Evolutionary conservation across 306 rosid species (phyloP), one percentile per base, ranked within the genome.

Genomic region (Rosa multiflora): DNA sequence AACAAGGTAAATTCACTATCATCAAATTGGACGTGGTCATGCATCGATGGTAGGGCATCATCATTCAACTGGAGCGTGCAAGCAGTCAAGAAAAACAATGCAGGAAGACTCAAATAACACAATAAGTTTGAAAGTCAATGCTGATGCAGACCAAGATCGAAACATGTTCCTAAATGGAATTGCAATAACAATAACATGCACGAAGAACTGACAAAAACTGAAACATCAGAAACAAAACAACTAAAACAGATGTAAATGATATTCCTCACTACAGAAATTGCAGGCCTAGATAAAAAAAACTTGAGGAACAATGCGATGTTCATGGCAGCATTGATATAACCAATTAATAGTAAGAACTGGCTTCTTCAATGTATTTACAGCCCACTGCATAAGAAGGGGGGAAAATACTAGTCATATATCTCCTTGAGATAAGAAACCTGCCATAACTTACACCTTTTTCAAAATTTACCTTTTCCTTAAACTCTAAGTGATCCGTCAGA

Each of bases 281-380:
- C 53, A 13, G 40, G 62, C 32, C 14, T 42, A 12, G 10, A 53
- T 55, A 20, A 14, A 29, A 73, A 52, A 18, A 5, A 52, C 97
- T 58, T 92, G 99, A 78, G 98, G 93, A 78, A 92, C 97, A 86
- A 90, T 84, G 5, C 91, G 97, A 83, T 95, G 99, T 84, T 95
- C 98, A 26, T 85, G 86, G 84, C 98, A 87, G 92, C 99, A 95
- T 83, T 92, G 95, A 70, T 92, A 81, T 82, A 95, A 87, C 98
- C 98, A 95, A 83, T 88, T 86, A 58, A 84, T 52, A 46, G 99
- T 90, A 77, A 95, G 88, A 73, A 92, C 89, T 58, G 99, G 99
- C 90, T 95, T 95, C 98, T 92, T 95, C 85, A 91, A 83, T 78
- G 79, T 73, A 83, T 91, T 85, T 83, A 95, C 76, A 80, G 98